Evolutionary conservation across 2,329 filamentous ascomycete genomes (phyloP).

Genomic region (Pezicula rhizophila): DNA sequence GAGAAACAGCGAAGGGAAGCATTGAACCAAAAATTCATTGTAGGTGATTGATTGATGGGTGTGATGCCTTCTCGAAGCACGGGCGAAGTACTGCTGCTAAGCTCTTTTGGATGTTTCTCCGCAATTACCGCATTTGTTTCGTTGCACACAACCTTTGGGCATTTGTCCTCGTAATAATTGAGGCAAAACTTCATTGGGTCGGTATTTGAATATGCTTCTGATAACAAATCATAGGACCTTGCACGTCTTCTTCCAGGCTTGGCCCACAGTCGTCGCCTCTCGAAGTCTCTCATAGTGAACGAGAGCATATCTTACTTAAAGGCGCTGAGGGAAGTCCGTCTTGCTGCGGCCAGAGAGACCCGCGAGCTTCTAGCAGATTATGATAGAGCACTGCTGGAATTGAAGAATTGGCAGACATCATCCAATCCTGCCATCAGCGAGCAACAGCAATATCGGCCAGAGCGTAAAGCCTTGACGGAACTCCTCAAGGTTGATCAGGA

Average conservation of each 20-base stretch:
- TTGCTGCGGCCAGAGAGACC: conserved; percentile 10
- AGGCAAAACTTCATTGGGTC: background rate
- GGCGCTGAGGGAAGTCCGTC: conserved; percentile 8
- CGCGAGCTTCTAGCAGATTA: conserved; percentile 13
- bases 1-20: conserved; percentile 20
- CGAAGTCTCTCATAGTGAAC: conserved; percentile 19
- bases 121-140: background rate
- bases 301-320: conserved; percentile 16
- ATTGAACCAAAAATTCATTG: conserved; percentile 19
- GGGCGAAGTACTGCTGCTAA: background rate
- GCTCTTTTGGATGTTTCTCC: background rate
- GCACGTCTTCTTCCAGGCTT: conserved; percentile 17
- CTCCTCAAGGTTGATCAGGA: conserved; percentile 12
- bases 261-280: conserved; percentile 14
- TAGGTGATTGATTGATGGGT: conserved; percentile 4
- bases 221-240: conserved; percentile 12
- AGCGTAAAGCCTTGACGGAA: conserved; percentile 1
- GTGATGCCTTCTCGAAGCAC: too few relatives aligned
- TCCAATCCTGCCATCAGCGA: background rate
- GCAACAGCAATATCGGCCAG: background rate
- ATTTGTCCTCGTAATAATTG: background rate
- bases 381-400: conserved; percentile 14
- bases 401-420: background rate
- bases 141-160: background rate
- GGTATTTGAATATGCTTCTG: background rate